Evolutionary conservation across 805 yeast species (phyloP).

Genomic region (Starmerella vaccinii): DNA sequence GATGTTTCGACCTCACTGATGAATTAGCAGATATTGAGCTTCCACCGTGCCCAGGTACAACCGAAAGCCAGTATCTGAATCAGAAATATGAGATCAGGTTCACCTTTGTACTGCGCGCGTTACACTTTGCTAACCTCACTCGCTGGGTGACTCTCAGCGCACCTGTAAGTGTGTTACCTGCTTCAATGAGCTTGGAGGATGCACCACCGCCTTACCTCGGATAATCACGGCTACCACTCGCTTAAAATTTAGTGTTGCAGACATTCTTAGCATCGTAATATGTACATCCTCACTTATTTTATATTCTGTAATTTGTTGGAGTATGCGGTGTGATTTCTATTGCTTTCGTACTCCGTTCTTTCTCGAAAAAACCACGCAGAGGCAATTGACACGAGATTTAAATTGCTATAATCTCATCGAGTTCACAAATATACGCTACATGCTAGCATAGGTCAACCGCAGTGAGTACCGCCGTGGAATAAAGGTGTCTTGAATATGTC

Average conservation of each 20-base stretch:
- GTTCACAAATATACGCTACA: too few relatives aligned
- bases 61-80: background rate
- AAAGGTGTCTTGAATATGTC: too few relatives aligned
- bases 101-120: slow-evolving; percentile 9
- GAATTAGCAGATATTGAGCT: slow-evolving; percentile 14
- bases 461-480: too few relatives aligned
- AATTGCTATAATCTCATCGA: too few relatives aligned
- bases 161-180: slow-evolving; percentile 10
- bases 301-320: too few relatives aligned
- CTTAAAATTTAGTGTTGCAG: too few relatives aligned
- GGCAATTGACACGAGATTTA: too few relatives aligned
- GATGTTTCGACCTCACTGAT: background rate
- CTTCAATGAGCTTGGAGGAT: background rate
- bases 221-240: background rate
- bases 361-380: too few relatives aligned
- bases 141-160: slow-evolving; percentile 8
- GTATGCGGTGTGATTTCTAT: too few relatives aligned
- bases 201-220: slow-evolving; percentile 6
- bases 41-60: slow-evolving; percentile 10
- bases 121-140: slow-evolving; percentile 7
- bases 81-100: slow-evolving; percentile 5
- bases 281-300: background rate
- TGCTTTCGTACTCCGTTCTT: too few relatives aligned
- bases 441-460: too few relatives aligned
- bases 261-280: too few relatives aligned